Evolutionary conservation across 1,284 basidiomycete species (phyloP), one percentile per base, ranked within the genome.

Genomic region (Polyporus tsugae): DNA sequence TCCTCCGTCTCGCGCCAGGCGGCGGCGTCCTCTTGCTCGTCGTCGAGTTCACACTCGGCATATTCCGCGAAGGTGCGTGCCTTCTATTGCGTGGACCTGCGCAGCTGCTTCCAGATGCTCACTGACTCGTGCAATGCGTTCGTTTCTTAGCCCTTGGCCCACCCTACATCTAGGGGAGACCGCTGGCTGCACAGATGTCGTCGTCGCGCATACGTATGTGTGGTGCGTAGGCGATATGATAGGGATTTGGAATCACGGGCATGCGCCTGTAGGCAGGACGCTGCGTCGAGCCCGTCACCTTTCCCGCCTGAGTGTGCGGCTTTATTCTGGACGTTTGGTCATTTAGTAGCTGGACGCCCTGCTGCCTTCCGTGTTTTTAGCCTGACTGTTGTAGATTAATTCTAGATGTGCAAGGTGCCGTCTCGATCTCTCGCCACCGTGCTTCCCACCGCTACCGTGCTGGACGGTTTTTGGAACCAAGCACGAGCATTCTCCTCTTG

Each of bases 21-120:
- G 97, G 97, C 69, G 97, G 97, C 81, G 92, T 99, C 19, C 82
- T 99, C 49, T 84, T 99, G 57, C 87, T 99, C 62, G 95, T 96
- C n/a, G 94, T 95, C 15, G 94, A 95, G 79, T 91, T 94, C 70
- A 95, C 93, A 2, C 79, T 95, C 39, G 87, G 85, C 22, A 74
- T 92, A 63, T 95, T 96, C 81, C 88, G 94, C 70, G 84, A 90
- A 77, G 86, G 92, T 92, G 64, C 66, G 73, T 65, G 38, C 2
- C 25, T 36, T 61, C 33, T 35, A 2, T 29, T 29, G 29, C 29
- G 29, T 2, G 29, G 29, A 29, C 53, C 33, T 15, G 5, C 11
- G 10, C 29, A n/a, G 2, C 13, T 15, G 11, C 35, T 9, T 9
- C n/a, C 44, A 46, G 4, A n/a, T 33, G 22, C 53, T 42, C 15